These are phyloP conservation scores for Rhodosorus marinus DNA, from an alignment of 23 red algal species.

Conservation along the genomic window DNA sequence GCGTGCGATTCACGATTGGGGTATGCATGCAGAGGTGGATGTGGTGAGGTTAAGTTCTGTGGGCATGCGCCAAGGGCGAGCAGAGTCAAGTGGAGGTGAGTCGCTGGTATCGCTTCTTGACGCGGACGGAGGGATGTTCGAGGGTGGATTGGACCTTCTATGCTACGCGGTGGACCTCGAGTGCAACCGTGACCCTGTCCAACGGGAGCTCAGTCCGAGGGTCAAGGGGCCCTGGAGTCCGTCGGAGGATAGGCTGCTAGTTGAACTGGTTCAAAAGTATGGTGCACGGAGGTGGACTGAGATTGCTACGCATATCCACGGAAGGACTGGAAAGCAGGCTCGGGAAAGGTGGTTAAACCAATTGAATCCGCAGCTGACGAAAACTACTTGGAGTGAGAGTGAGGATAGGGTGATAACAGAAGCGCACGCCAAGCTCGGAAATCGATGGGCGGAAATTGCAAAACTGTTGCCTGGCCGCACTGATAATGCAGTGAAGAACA, in stretches of 20 bases:
- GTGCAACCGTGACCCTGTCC: background rate
- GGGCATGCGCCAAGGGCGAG: too few relatives aligned
- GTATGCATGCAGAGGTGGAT: too few relatives aligned
- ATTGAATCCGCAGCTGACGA: constrained; percentile 9
- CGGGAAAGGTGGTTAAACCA: constrained; percentile 41
- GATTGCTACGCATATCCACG: constrained; percentile 8
- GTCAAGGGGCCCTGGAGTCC: constrained; percentile 38
- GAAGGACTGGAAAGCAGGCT: constrained; percentile 30
- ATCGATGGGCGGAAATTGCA: constrained; percentile 74
- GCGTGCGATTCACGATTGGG: too few relatives aligned
- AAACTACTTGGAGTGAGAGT: constrained; percentile 32
- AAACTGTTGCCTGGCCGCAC: constrained; percentile 49
- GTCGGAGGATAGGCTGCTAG: background rate
- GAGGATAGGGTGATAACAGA: constrained; percentile 58
- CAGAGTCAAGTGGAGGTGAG: too few relatives aligned
- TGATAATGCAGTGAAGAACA: constrained; percentile 92
- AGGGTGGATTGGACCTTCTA: too few relatives aligned
- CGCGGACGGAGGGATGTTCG: too few relatives aligned
- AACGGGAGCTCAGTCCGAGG: background rate
- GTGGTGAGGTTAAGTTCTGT: too few relatives aligned
- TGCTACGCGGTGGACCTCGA: too few relatives aligned
- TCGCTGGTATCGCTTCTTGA: too few relatives aligned
- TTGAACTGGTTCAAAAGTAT: background rate
- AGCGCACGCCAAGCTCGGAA: constrained; percentile 46
- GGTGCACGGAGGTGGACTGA: constrained; percentile 1